Evolutionary conservation across 2,329 filamentous ascomycete genomes (phyloP), one percentile per base, ranked within the genome.

Genomic region (Alternaria brassicicola): DNA sequence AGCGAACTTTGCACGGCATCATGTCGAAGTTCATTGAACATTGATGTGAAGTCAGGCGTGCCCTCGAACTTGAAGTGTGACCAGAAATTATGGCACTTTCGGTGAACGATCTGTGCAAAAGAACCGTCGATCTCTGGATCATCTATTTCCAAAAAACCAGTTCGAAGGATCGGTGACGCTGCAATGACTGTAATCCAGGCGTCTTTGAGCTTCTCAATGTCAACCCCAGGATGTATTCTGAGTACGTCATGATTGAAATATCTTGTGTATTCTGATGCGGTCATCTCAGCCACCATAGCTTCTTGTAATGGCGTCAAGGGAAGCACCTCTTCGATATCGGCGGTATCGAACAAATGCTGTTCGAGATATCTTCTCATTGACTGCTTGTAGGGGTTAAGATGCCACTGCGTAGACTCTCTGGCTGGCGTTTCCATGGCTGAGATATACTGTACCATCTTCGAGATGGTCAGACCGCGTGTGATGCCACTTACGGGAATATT

Each of bases 201-300:
- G 1, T 71, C 49, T 33, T 82, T 80, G 1, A 97, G 80, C 43
- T 68, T 82, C 0, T 78, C 63, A 0, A 88, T 35, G 65, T 96
- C 83, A 1, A 88, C 80, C 0, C 78, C 74, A 0, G 79, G 62
- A 0, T 78, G 70, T 2, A 97, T 64, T 62, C 87, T 83, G 21
- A 96, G 79, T 2, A 94, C 78, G 67, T 97, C 91, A 56, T 95
- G 88, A 62, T 96, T 97, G 80, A 92, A 96, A 72, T 98, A 98
- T 62, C 88, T 85, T 10, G 82, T 79, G 66, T 90, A 94, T 3
- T 86, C 82, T 0, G 92, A 95, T 15, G 86, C 82, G 0, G 92
- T 64, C 90, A 96, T 96, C 59, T 92, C 90, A 0, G 88, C 88
- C 3, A 96, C 79, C 87, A 97, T 92, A 1, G 89, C 88, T 74